These are phyloP conservation scores for Chlorophyllum brunneum DNA, from an alignment of 768 basidiomycete genomes.

Conservation along the genomic window DNA sequence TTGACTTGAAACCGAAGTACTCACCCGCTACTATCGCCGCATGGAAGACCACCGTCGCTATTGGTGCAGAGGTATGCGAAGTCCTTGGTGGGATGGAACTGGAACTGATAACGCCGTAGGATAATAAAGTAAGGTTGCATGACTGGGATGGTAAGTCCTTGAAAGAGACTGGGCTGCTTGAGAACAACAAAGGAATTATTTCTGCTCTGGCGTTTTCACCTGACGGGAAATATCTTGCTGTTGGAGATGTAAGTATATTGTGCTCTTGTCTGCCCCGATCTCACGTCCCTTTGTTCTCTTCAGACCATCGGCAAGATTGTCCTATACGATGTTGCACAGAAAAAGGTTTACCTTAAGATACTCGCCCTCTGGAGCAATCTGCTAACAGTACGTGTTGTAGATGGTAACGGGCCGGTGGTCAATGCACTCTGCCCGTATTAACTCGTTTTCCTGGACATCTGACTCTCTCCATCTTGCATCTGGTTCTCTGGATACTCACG, in stretches of 20 bases:
- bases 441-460: constrained; percentile 71
- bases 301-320: constrained; percentile 81
- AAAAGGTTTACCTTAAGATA: constrained; percentile 41
- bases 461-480: constrained; percentile 79
- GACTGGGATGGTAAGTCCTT: constrained; percentile 66
- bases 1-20: constrained; percentile 48
- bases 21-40: constrained; percentile 57
- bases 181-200: constrained; percentile 67
- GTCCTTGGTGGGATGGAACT: not conserved
- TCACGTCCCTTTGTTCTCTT: not conserved
- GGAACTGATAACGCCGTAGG: constrained; percentile 38
- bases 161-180: constrained; percentile 51
- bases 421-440: constrained; percentile 79
- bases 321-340: constrained; percentile 67
- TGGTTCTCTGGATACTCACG: constrained; percentile 88
- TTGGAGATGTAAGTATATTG: constrained; percentile 72
- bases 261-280: not conserved
- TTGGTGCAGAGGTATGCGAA: constrained; percentile 68
- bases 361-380: not conserved
- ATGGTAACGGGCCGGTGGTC: constrained; percentile 77
- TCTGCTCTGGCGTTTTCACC: constrained; percentile 77
- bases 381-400: constrained; percentile 28
- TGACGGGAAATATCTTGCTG: constrained; percentile 69
- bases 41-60: constrained; percentile 48
- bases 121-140: constrained; percentile 71